These are phyloP conservation scores for Hibiscus trionum DNA, from an alignment of 345 rosid genomes.

Conservation along the genomic window DNA sequence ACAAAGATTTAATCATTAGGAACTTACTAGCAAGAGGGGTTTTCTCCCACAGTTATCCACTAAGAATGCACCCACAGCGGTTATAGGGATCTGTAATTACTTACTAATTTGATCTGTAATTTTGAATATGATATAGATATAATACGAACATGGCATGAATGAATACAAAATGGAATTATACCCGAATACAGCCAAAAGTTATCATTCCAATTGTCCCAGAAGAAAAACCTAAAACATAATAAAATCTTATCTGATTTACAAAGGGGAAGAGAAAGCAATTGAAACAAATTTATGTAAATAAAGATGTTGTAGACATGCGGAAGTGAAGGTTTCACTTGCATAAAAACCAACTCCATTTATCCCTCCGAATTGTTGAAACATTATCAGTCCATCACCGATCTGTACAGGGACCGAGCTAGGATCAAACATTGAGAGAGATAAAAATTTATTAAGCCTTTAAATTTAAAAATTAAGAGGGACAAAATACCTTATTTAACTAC, in stretches of 20 bases:
- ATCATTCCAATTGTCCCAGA: background rate
- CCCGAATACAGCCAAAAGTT: background rate
- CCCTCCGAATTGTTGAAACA: conserved; percentile 15
- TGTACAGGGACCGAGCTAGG: background rate
- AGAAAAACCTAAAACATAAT: background rate
- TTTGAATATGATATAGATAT: too few species aligned
- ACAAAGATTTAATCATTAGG: too few species aligned
- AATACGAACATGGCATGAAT: too few species aligned
- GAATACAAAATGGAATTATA: background rate
- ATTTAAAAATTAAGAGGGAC: too few species aligned
- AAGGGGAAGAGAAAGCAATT: background rate
- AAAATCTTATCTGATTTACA: background rate
- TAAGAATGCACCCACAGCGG: conserved; percentile 2
- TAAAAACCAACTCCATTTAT: conserved; percentile 8
- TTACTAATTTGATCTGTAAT: too few species aligned
- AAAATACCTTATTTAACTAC: too few species aligned
- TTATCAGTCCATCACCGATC: conserved; percentile 11
- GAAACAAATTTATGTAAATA: background rate
- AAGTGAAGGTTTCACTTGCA: conserved; percentile 4
- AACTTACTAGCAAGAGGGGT: conserved; percentile 7
- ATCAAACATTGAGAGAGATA: too few species aligned
- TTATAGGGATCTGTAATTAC: conserved; percentile 1
- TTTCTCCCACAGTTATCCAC: conserved; percentile 11
- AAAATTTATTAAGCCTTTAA: too few species aligned
- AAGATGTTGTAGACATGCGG: conserved; percentile 8